Conservation (phyloP, 2,329 filamentous ascomycete species). For the Aureobasidium subglaciale region DNA sequence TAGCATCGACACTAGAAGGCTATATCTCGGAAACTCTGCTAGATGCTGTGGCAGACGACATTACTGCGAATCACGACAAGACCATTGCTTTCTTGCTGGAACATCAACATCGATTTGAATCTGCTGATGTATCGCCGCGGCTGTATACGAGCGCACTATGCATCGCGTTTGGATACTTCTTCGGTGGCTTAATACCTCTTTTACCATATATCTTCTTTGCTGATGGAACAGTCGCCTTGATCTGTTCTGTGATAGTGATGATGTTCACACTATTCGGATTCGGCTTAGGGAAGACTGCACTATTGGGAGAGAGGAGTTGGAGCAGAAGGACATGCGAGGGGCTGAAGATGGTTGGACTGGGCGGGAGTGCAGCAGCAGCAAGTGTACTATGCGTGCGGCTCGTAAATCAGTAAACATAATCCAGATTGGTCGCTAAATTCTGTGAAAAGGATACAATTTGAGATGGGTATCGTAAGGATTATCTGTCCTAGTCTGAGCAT, state of each 20-base stretch:
- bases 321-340: slow-evolving; percentile 30
- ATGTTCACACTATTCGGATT: slow-evolving; percentile 55
- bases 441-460: neutral
- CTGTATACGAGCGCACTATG: slow-evolving; percentile 53
- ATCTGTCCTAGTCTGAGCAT: neutral
- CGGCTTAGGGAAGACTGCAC: slow-evolving; percentile 57
- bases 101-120: slow-evolving; percentile 39
- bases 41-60: neutral
- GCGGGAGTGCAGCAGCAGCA: slow-evolving; percentile 58
- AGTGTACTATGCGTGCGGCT: slow-evolving; percentile 45
- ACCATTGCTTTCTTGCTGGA: slow-evolving; percentile 3
- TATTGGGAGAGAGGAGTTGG: slow-evolving; percentile 37
- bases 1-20: neutral
- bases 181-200: slow-evolving; percentile 64
- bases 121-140: slow-evolving; percentile 34
- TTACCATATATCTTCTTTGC: slow-evolving; percentile 59
- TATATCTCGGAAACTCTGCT: slow-evolving; percentile 4
- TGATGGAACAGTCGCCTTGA: slow-evolving; percentile 43
- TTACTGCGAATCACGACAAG: neutral
- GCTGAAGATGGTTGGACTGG: slow-evolving; percentile 57
- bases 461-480: neutral
- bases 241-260: slow-evolving; percentile 55
- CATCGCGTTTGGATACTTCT: slow-evolving; percentile 61
- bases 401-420: slow-evolving; percentile 8
- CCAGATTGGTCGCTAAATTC: too few species aligned